These are phyloP conservation scores for Coprinopsis strossmayeri DNA, from an alignment of 768 basidiomycete genomes.

Conservation along the genomic window DNA sequence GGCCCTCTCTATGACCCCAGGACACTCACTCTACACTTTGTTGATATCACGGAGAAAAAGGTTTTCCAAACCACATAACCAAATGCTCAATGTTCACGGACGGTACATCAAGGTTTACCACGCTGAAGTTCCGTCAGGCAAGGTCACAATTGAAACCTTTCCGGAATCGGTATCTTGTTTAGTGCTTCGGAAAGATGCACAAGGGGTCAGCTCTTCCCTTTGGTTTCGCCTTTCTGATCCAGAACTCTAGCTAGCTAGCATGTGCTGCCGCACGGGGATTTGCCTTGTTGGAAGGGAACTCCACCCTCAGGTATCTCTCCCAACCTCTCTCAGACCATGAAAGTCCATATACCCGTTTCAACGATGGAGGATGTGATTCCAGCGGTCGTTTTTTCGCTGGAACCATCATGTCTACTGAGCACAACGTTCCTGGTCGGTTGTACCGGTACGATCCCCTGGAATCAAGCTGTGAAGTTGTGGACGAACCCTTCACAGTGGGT, in stretches of 20 bases:
- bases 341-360: constrained; percentile 47
- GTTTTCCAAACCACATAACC: no score
- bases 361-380: constrained; percentile 65
- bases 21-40: constrained; percentile 55
- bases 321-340: constrained; percentile 42
- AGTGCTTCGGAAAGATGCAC: constrained; percentile 39
- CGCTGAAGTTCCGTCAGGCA: constrained; percentile 34
- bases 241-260: constrained; percentile 36
- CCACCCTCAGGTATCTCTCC: constrained; percentile 41
- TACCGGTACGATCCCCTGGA: constrained; percentile 52
- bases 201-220: constrained; percentile 32
- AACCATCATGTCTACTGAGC: constrained; percentile 47
- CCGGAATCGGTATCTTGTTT: constrained; percentile 53
- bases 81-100: background rate
- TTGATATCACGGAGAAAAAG: constrained; percentile 55
- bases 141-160: constrained; percentile 41
- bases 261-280: constrained; percentile 55
- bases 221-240: background rate
- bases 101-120: constrained; percentile 39
- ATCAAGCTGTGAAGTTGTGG: constrained; percentile 41
- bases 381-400: constrained; percentile 63
- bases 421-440: constrained; percentile 46
- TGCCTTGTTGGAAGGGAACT: constrained; percentile 38
- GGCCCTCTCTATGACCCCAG: constrained; percentile 57
- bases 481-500: constrained; percentile 59